These are phyloP conservation scores for Hypoxylon cercidicola DNA, from an alignment of 495 filamentous ascomycete genomes.

Conservation along the genomic window DNA sequence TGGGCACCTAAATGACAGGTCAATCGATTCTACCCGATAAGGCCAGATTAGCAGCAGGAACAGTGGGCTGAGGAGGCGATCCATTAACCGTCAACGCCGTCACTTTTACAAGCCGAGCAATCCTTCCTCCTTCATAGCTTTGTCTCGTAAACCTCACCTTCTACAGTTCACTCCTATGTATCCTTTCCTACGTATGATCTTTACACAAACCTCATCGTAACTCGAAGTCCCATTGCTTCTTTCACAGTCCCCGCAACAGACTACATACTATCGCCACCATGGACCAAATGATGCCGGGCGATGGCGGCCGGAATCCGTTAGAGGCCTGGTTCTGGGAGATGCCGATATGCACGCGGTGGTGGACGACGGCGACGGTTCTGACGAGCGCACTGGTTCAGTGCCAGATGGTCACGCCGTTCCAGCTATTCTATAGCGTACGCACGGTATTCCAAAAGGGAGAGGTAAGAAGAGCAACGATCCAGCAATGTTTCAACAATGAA, in stretches of 20 bases:
- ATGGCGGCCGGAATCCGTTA: slow-evolving; percentile 79
- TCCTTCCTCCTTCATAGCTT: no score
- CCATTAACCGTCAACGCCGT: slow-evolving; percentile 10
- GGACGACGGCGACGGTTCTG: slow-evolving; percentile 91
- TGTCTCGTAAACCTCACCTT: slow-evolving; percentile 12
- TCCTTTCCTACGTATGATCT: neutral
- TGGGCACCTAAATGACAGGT: slow-evolving; percentile 13
- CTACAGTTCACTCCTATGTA: neutral
- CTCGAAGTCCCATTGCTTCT: neutral
- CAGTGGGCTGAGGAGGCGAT: slow-evolving; percentile 35
- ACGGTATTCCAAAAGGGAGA: slow-evolving; percentile 90
- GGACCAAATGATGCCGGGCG: slow-evolving; percentile 73
- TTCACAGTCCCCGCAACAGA: slow-evolving; percentile 2
- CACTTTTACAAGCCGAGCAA: neutral
- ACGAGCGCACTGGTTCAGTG: slow-evolving; percentile 95
- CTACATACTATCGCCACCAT: slow-evolving; percentile 51
- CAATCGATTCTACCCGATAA: slow-evolving; percentile 36
- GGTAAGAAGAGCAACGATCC: slow-evolving; percentile 56
- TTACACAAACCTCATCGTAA: neutral
- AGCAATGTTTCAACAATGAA: neutral
- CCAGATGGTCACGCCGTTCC: slow-evolving; percentile 87
- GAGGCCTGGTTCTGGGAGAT: slow-evolving; percentile 99
- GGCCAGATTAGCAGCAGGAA: slow-evolving; percentile 35
- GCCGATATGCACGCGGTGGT: slow-evolving; percentile 93
- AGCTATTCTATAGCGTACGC: slow-evolving; percentile 95